These are phyloP conservation scores for Austroboletus olivaceoglutinosus DNA, from an alignment of 1,284 basidiomycete genomes.

Conservation along the genomic window DNA sequence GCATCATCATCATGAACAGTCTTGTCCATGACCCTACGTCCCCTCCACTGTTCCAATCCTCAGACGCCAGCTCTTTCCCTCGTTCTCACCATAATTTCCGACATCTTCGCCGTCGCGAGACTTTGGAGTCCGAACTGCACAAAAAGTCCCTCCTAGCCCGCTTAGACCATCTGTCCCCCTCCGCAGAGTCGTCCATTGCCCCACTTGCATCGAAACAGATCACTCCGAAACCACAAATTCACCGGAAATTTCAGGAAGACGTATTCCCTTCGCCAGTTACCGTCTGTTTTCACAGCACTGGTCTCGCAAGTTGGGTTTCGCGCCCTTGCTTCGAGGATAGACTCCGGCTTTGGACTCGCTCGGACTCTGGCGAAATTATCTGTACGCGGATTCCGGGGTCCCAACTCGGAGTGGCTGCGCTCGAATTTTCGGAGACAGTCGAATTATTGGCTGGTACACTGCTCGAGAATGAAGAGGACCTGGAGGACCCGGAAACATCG, in stretches of 20 bases:
- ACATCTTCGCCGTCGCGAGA: slow-evolving; percentile 39
- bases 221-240: slow-evolving; percentile 20
- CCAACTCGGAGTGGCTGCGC: slow-evolving; percentile 62
- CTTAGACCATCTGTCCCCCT: slow-evolving; percentile 43
- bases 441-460: slow-evolving; percentile 55
- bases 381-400: slow-evolving; percentile 45
- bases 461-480: slow-evolving; percentile 14
- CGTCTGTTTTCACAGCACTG: slow-evolving; percentile 48
- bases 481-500: slow-evolving; percentile 8
- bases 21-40: slow-evolving; percentile 41
- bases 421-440: slow-evolving; percentile 66
- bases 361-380: slow-evolving; percentile 37
- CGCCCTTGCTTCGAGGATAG: slow-evolving; percentile 78
- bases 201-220: slow-evolving; percentile 44
- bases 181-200: slow-evolving; percentile 50
- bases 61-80: slow-evolving; percentile 53
- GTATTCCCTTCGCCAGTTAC: slow-evolving; percentile 41
- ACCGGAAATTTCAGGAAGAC: slow-evolving; percentile 33
- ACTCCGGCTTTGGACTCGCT: slow-evolving; percentile 49
- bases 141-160: slow-evolving; percentile 49
- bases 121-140: slow-evolving; percentile 48
- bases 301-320: slow-evolving; percentile 62
- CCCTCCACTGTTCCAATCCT: slow-evolving; percentile 51
- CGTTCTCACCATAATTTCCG: slow-evolving; percentile 53
- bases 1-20: slow-evolving; percentile 40